phyloP scores from a whole-genome alignment of 2,329 filamentous ascomycete genomes.

The Alternaria hordeiaustralica region DNA sequence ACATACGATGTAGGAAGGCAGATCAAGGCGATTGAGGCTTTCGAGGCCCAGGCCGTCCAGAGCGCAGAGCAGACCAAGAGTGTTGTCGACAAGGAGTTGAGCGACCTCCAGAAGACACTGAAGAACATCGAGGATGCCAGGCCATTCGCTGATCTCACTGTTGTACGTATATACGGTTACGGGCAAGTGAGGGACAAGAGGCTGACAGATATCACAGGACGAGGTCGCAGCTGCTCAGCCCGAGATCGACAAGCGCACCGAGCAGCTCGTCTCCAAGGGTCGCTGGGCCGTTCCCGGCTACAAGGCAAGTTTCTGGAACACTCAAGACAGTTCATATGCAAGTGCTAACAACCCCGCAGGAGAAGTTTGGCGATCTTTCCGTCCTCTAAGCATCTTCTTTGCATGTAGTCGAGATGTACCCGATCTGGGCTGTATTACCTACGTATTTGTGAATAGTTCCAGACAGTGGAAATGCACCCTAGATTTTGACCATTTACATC shows the following conservation, averaged over 20 bases:
- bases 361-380: constrained; percentile 98
- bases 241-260: constrained; percentile 96
- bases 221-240: constrained; percentile 93
- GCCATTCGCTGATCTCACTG: constrained; percentile 95
- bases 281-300: constrained; percentile 98
- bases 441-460: constrained; percentile 50
- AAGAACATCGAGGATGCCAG: constrained; percentile 96
- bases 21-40: constrained; percentile 97
- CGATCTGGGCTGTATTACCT: constrained; percentile 48
- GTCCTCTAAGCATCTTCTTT: constrained; percentile 72
- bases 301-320: constrained; percentile 72
- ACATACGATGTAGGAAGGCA: constrained; percentile 93
- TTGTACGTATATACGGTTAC: constrained; percentile 70
- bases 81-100: constrained; percentile 92
- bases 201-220: constrained; percentile 66
- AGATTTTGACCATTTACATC: constrained; percentile 13
- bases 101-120: constrained; percentile 91
- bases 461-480: constrained; percentile 40
- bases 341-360: constrained; percentile 68
- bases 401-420: constrained; percentile 36
- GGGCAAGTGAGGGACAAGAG: constrained; percentile 5
- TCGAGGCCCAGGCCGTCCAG: constrained; percentile 96
- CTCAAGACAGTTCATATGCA: neutral
- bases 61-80: constrained; percentile 96
- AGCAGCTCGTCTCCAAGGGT: constrained; percentile 93